These are phyloP conservation scores for Beta vulgaris DNA, from an alignment of 148 eudicot species.

Conservation along the genomic window DNA sequence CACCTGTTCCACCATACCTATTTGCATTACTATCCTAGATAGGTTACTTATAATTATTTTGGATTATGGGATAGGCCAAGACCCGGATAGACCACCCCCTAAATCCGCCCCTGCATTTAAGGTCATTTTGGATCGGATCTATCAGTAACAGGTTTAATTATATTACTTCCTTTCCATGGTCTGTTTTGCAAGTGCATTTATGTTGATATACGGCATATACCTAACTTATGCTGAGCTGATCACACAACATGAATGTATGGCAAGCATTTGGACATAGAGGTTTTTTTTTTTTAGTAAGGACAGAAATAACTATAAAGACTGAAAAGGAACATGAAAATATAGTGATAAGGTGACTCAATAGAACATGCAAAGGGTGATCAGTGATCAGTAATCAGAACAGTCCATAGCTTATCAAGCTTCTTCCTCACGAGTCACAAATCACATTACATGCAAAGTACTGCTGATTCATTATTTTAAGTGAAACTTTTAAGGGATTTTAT, in stretches of 20 bases:
- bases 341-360: constrained; percentile 20
- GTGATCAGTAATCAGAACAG: constrained; percentile 2
- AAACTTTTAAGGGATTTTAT: background rate
- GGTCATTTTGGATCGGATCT: no score
- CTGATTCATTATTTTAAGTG: background rate
- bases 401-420: background rate
- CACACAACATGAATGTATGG: constrained; percentile 6
- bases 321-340: background rate
- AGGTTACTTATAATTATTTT: no score
- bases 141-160: no score
- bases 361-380: constrained; percentile 15
- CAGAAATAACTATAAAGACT: no score
- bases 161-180: no score
- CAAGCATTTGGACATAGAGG: background rate
- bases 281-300: background rate
- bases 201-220: background rate
- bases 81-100: no score
- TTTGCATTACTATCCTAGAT: no score
- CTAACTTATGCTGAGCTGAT: constrained; percentile 4
- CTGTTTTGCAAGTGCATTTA: background rate
- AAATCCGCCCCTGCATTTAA: no score
- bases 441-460: background rate
- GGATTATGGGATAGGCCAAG: no score
- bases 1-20: no score
- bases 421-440: background rate